Evolutionary conservation across 2,329 filamentous ascomycete genomes (phyloP).

Genomic region (Beauveria caledonica): DNA sequence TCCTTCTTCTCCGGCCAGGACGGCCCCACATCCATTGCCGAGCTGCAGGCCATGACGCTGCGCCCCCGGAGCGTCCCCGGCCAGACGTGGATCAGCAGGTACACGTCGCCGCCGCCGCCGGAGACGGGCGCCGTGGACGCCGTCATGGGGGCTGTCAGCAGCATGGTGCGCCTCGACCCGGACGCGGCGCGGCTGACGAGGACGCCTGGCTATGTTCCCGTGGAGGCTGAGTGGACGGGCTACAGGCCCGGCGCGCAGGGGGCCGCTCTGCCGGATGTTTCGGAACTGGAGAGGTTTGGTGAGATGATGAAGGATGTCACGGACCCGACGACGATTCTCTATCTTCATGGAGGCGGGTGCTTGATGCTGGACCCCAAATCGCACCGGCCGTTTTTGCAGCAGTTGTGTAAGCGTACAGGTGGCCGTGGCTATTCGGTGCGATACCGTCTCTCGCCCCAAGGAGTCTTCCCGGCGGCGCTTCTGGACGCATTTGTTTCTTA

Average conservation of each 20-base stretch:
- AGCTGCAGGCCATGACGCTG: constrained; percentile 54
- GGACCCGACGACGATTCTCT: constrained; percentile 57
- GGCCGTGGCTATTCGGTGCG: constrained; percentile 64
- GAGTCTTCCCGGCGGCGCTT: constrained; percentile 66
- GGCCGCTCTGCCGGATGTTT: constrained; percentile 44
- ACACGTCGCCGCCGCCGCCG: constrained; percentile 52
- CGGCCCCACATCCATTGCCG: constrained; percentile 43
- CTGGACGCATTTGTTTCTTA: constrained; percentile 68
- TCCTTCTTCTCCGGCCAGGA: constrained; percentile 43
- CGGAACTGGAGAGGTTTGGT: constrained; percentile 56
- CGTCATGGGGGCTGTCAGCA: constrained; percentile 45
- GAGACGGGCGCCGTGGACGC: constrained; percentile 48
- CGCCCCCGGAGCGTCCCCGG: constrained; percentile 65
- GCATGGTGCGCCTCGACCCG: constrained; percentile 16
- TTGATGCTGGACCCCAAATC: constrained; percentile 63
- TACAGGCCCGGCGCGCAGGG: constrained; percentile 49
- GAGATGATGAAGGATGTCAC: constrained; percentile 59
- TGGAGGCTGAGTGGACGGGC: constrained; percentile 71
- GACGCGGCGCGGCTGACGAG: constrained; percentile 14
- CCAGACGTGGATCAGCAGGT: constrained; percentile 71
- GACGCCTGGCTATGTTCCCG: constrained; percentile 43
- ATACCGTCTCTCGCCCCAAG: constrained; percentile 67
- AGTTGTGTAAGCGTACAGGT: constrained; percentile 56
- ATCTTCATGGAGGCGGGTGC: constrained; percentile 71
- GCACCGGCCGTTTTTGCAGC: constrained; percentile 50